A percentile compares a stretch with the other conserved stretches of the same genome.
These are phyloP conservation scores for Orbilia blumenaviensis DNA, from an alignment of 2,329 filamentous ascomycete species.

Conservation along the genomic window DNA sequence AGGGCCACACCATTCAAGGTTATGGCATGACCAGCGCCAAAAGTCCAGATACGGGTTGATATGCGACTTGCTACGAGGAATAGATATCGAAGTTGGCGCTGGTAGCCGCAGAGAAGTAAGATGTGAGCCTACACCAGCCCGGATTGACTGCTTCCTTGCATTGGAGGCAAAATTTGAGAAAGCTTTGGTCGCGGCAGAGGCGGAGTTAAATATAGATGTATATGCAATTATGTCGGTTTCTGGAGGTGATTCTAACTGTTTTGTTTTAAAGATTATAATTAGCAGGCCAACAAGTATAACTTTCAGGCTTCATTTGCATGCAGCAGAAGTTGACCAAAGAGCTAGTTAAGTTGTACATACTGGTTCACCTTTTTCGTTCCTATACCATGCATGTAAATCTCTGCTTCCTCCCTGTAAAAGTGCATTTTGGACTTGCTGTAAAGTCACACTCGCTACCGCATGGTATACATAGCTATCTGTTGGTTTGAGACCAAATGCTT, in stretches of 20 bases:
- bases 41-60: constrained; percentile 74
- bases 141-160: constrained; percentile 72
- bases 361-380: constrained; percentile 61
- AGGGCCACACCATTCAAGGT: constrained; percentile 73
- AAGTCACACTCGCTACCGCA: constrained; percentile 65
- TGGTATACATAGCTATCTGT: constrained; percentile 66
- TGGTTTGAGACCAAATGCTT: constrained; percentile 64
- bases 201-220: constrained; percentile 71
- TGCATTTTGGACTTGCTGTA: constrained; percentile 65
- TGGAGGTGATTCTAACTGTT: constrained; percentile 63
- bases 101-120: constrained; percentile 66
- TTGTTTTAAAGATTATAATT: constrained; percentile 55
- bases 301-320: too few species aligned
- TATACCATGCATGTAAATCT: constrained; percentile 67
- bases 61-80: constrained; percentile 61
- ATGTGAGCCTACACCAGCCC: constrained; percentile 65
- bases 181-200: constrained; percentile 69
- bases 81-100: constrained; percentile 64
- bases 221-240: constrained; percentile 72
- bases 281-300: too few species aligned
- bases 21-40: constrained; percentile 72
- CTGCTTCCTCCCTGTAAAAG: constrained; percentile 64
- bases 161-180: constrained; percentile 72
- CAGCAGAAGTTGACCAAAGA: too few species aligned
- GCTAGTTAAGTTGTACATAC: constrained; percentile 59